Evolutionary conservation across 2,329 filamentous ascomycete species (phyloP).

Genomic region (Botrytis sinoallii): DNA sequence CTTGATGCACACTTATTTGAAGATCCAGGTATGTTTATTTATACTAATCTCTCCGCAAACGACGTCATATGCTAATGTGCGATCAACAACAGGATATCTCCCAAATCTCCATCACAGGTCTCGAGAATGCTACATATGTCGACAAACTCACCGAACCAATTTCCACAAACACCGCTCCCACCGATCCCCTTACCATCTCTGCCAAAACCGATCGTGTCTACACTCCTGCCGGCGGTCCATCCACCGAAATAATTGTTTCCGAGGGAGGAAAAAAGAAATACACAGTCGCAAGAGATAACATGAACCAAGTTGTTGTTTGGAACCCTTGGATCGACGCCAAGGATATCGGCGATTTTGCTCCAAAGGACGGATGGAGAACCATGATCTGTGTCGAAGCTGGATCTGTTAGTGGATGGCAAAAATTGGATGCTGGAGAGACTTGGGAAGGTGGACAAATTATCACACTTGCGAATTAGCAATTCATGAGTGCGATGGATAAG

Average conservation of each 20-base stretch:
- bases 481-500: neutral
- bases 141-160: constrained; percentile 71
- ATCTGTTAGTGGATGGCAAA: constrained; percentile 76
- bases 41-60: neutral
- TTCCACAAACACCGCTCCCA: constrained; percentile 62
- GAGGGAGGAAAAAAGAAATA: constrained; percentile 64
- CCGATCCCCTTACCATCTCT: constrained; percentile 61
- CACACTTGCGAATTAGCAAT: constrained; percentile 15
- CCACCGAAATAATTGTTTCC: constrained; percentile 55
- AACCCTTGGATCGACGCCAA: constrained; percentile 92
- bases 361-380: constrained; percentile 84
- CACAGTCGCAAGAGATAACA: constrained; percentile 76
- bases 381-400: constrained; percentile 97
- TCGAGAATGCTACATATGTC: constrained; percentile 71
- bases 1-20: constrained; percentile 87
- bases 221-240: constrained; percentile 62
- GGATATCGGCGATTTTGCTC: constrained; percentile 80
- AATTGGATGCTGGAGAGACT: constrained; percentile 73
- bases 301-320: constrained; percentile 90
- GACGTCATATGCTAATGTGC: constrained; percentile 19
- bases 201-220: constrained; percentile 89
- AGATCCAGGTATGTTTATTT: constrained; percentile 61
- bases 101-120: constrained; percentile 67
- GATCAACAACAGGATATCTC: constrained; percentile 66
- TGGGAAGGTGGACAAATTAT: constrained; percentile 52